Conservation (phyloP, 2,329 filamentous ascomycete genomes). For the Xylaria sp. region DNA sequence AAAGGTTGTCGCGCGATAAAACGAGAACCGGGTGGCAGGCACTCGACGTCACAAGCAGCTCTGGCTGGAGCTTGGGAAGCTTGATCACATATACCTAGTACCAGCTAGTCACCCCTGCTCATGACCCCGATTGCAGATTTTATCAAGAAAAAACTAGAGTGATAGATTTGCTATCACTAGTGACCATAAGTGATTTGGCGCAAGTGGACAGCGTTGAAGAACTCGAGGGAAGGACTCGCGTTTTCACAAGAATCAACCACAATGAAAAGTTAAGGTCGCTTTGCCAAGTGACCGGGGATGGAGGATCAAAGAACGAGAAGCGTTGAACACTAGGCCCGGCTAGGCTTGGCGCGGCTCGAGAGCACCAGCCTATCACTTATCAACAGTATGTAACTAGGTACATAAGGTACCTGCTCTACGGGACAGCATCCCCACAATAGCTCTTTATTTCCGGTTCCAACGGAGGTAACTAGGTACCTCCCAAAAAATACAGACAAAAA, state of each 20-base stretch:
- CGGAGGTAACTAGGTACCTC: too few relatives aligned
- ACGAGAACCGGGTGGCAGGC: background rate
- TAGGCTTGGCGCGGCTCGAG: slow-evolving; percentile 22
- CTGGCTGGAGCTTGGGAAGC: slow-evolving; percentile 33
- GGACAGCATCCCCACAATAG: too few relatives aligned
- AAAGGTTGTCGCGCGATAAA: slow-evolving; percentile 19
- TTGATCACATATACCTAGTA: slow-evolving; percentile 27
- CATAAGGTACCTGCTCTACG: background rate
- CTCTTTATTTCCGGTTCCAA: too few relatives aligned
- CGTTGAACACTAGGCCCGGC: slow-evolving; percentile 19
- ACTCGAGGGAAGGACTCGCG: slow-evolving; percentile 19
- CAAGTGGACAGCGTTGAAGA: slow-evolving; percentile 10
- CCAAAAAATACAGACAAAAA: too few relatives aligned
- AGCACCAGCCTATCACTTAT: background rate
- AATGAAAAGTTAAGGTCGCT: slow-evolving; percentile 32
- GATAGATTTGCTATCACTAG: background rate
- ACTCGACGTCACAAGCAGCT: slow-evolving; percentile 31
- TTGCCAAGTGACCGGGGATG: slow-evolving; percentile 11
- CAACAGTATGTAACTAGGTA: background rate
- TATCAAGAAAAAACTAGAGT: background rate
- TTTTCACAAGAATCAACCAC: slow-evolving; percentile 26
- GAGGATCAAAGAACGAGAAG: slow-evolving; percentile 28
- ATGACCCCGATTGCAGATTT: slow-evolving; percentile 18
- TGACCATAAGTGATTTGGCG: background rate
- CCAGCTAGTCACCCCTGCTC: slow-evolving; percentile 29